A percentile compares a stretch with the other conserved stretches of the same genome.
phyloP scores from a whole-genome alignment of 108 stramenopile genomes.

The Schizochytrium sp. region DNA sequence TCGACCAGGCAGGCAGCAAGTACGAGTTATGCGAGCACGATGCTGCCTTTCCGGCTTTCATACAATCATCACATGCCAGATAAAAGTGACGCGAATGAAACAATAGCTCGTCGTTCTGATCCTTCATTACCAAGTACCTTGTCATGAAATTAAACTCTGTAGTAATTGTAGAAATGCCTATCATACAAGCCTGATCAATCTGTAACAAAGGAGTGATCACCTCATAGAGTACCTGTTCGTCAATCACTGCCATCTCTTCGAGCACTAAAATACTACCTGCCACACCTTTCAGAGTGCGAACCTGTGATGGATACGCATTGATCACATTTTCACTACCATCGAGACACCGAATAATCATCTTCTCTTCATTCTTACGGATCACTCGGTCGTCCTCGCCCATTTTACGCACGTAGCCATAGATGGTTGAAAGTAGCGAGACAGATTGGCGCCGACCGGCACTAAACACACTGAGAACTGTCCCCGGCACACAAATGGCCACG shows the following conservation, averaged over 20 bases:
- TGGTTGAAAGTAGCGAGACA: neutral
- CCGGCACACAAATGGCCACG: constrained; percentile 5
- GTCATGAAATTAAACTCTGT: constrained; percentile 11
- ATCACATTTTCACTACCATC: constrained; percentile 16
- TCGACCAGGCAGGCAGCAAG: constrained; percentile 14
- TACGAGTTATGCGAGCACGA: neutral
- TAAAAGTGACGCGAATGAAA: constrained; percentile 48
- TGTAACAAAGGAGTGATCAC: constrained; percentile 15
- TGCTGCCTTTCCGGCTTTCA: neutral
- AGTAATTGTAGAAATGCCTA: constrained; percentile 42
- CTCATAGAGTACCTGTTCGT: constrained; percentile 32
- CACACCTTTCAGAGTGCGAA: constrained; percentile 36
- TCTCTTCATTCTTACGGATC: neutral
- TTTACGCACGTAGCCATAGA: neutral
- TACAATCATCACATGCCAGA: constrained; percentile 28
- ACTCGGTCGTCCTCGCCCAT: neutral
- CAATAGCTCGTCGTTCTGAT: constrained; percentile 19
- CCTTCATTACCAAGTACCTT: constrained; percentile 1
- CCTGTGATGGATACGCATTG: constrained; percentile 5
- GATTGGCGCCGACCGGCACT: neutral
- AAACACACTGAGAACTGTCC: neutral
- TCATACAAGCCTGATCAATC: neutral
- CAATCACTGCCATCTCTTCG: constrained; percentile 44
- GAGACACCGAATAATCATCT: constrained; percentile 1
- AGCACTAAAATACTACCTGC: neutral